These are phyloP conservation scores for Chlamydomonas asymmetrica DNA, from an alignment of 139 green algal genomes.

Conservation along the genomic window DNA sequence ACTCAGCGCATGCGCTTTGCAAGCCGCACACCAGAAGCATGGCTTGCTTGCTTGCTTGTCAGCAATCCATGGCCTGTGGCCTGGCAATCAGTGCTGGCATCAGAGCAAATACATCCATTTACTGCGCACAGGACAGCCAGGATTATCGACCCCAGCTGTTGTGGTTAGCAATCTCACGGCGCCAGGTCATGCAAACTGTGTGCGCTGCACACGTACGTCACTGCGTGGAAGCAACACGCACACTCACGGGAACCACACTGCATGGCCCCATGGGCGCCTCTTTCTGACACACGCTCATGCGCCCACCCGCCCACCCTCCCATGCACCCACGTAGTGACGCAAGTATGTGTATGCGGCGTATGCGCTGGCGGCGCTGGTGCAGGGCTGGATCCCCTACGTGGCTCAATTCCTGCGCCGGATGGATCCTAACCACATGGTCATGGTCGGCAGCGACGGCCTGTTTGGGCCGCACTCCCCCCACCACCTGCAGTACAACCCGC, in stretches of 20 bases:
- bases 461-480: slow-evolving; percentile 37
- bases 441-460: slow-evolving; percentile 23
- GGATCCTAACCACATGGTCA: slow-evolving; percentile 31
- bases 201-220: too few species aligned
- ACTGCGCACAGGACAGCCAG: too few species aligned
- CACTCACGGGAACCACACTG: not conserved
- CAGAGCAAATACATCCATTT: too few species aligned
- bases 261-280: not conserved
- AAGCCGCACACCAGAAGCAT: not conserved
- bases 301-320: not conserved
- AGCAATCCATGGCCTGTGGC: too few species aligned
- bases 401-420: slow-evolving; percentile 29
- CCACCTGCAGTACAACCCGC: slow-evolving; percentile 36
- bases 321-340: not conserved
- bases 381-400: slow-evolving; percentile 44
- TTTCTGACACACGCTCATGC: not conserved
- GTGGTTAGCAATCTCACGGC: too few species aligned
- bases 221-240: too few species aligned
- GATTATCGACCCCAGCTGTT: too few species aligned
- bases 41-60: too few species aligned
- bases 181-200: too few species aligned
- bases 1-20: not conserved
- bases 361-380: not conserved
- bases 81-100: too few species aligned
- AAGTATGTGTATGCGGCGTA: not conserved